phyloP scores from a whole-genome alignment of 352 stramenopile genomes.

The Phytophthora melonis region DNA sequence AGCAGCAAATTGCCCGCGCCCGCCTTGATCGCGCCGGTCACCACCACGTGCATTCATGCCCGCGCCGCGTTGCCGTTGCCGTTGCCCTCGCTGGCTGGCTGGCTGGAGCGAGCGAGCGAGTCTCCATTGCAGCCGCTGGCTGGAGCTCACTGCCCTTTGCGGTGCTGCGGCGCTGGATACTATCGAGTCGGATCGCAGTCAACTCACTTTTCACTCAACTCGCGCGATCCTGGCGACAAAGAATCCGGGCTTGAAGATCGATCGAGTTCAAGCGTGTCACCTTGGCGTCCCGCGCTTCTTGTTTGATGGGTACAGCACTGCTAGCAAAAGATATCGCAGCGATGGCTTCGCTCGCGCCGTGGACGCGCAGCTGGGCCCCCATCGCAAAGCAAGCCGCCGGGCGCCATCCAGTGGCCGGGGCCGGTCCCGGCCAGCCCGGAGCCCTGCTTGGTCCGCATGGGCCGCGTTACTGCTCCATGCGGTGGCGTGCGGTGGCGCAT shows the following conservation, averaged over 20 bases:
- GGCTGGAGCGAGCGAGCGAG: neutral
- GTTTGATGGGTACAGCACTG: constrained; percentile 32
- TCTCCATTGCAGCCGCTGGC: neutral
- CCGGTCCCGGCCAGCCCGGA: neutral
- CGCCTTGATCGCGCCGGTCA: constrained; percentile 3
- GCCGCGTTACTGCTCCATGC: constrained; percentile 23
- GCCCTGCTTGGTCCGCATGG: neutral
- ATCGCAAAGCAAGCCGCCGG: constrained; percentile 1
- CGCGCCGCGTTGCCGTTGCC: no score
- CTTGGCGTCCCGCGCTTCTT: constrained; percentile 14
- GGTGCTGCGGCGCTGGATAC: neutral
- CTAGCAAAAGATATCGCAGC: constrained; percentile 31
- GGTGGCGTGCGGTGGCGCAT: constrained; percentile 17
- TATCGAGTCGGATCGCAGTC: neutral
- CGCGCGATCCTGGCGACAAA: neutral
- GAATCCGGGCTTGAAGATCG: constrained; percentile 19
- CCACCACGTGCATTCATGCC: no score
- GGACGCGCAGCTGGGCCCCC: constrained; percentile 16
- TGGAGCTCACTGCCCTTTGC: neutral
- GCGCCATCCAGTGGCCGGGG: neutral
- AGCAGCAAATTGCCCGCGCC: constrained; percentile 17
- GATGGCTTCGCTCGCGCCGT: constrained; percentile 23
- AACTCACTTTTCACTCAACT: neutral
- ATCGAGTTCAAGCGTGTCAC: constrained; percentile 19
- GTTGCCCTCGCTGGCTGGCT: no score